Conservation (phyloP, 176 grass and related monocot genomes). For the Musa schizocarpa region DNA sequence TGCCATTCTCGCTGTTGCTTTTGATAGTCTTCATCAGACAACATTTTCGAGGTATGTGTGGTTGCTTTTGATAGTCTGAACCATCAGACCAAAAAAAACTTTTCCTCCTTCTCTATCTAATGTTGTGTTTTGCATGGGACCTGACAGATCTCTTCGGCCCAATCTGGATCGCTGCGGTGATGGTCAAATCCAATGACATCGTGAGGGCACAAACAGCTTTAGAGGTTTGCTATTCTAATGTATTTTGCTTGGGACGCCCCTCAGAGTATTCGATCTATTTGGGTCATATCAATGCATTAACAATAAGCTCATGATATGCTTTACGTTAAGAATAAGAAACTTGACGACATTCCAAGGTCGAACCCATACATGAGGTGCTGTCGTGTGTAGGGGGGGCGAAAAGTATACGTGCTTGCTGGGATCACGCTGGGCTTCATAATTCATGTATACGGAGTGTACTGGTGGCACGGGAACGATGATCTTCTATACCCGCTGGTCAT, state of each 20-base stretch:
- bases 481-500: slow-evolving; percentile 78
- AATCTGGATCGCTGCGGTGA: slow-evolving; percentile 96
- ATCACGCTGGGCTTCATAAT: slow-evolving; percentile 70
- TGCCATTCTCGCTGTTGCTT: slow-evolving; percentile 83
- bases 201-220: slow-evolving; percentile 88
- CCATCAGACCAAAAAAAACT: not conserved
- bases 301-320: too few relatives aligned
- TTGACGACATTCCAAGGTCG: too few relatives aligned
- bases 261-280: not conserved
- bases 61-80: too few relatives aligned
- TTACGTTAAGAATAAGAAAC: not conserved
- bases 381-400: slow-evolving; percentile 59
- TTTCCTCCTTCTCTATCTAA: not conserved
- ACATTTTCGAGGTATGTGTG: slow-evolving; percentile 65
- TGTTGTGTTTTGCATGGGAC: not conserved
- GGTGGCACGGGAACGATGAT: slow-evolving; percentile 82
- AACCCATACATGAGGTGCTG: too few relatives aligned
- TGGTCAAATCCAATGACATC: slow-evolving; percentile 98
- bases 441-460: slow-evolving; percentile 91
- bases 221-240: slow-evolving; percentile 38
- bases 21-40: slow-evolving; percentile 94
- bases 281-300: too few relatives aligned
- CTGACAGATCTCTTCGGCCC: slow-evolving; percentile 68
- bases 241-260: too few relatives aligned
- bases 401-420: slow-evolving; percentile 57